Percentiles rank a stretch among this genome's conserved stretches.
Conservation (phyloP, 768 basidiomycete species). For the Kwoniella mangroviensis region DNA sequence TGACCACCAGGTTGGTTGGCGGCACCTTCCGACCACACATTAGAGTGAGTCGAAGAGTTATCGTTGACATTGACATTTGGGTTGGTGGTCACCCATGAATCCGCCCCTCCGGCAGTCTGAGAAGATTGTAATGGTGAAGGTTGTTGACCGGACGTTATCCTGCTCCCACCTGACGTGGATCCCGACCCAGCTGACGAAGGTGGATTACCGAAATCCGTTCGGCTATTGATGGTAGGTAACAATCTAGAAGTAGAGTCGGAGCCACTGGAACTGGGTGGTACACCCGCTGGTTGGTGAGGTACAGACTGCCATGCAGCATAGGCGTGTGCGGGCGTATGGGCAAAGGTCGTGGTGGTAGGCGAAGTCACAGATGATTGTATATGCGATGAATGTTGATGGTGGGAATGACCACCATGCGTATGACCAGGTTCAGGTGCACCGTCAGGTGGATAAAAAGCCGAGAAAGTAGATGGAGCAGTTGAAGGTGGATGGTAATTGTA, state of each 20-base stretch:
- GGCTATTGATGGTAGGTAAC: constrained; percentile 8
- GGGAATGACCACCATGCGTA: neutral
- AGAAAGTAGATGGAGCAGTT: constrained; percentile 26
- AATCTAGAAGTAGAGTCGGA: constrained; percentile 15
- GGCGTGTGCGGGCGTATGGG: constrained; percentile 1
- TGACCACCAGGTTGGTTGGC: neutral
- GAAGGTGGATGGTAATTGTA: constrained; percentile 29
- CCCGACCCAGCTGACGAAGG: constrained; percentile 28
- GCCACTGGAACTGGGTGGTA: neutral
- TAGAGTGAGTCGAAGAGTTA: neutral
- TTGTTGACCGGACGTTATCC: neutral
- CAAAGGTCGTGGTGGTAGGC: constrained; percentile 5
- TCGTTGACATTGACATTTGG: neutral
- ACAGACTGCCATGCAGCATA: constrained; percentile 23
- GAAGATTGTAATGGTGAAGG: constrained; percentile 7
- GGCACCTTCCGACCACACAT: constrained; percentile 10
- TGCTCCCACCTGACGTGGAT: neutral
- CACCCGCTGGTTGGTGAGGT: neutral
- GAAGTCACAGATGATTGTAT: constrained; percentile 7
- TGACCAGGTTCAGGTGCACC: constrained; percentile 1
- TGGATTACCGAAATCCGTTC: constrained; percentile 16
- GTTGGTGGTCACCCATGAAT: neutral
- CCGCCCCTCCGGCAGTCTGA: neutral
- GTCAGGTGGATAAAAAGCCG: constrained; percentile 23
- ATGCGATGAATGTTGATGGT: neutral